Conservation (phyloP, 768 basidiomycete species). For the Amanita brunnescens region DNA sequence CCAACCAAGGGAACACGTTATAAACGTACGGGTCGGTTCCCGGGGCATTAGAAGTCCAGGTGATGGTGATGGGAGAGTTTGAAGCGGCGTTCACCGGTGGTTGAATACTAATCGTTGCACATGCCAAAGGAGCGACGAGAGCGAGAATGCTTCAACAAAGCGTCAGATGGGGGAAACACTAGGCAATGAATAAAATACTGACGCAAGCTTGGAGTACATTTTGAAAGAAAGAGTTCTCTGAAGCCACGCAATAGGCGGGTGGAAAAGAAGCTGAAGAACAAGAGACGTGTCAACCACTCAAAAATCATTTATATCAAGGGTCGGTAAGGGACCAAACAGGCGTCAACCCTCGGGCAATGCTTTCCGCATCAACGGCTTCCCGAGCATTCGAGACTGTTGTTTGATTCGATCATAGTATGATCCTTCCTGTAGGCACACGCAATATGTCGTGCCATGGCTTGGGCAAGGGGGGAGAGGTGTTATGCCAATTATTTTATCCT, state of each 20-base stretch:
- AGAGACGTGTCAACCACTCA: conserved; percentile 15
- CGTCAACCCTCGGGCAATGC: neutral
- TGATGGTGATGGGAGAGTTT: conserved; percentile 26
- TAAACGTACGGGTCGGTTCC: conserved; percentile 33
- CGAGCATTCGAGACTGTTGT: neutral
- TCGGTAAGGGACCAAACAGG: neutral
- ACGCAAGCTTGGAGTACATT: conserved; percentile 5
- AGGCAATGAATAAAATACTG: neutral
- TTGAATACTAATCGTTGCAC: conserved; percentile 21
- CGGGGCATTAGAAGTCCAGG: conserved; percentile 31
- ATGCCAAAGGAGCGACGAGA: conserved; percentile 36
- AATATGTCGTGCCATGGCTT: neutral
- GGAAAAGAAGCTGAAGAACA: conserved; percentile 13
- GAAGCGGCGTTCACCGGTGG: neutral
- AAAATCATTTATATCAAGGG: conserved; percentile 4
- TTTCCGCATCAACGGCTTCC: neutral
- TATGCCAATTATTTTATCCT: neutral
- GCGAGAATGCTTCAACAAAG: conserved; percentile 27
- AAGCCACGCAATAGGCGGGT: conserved; percentile 12
- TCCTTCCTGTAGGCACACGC: neutral
- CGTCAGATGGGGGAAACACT: conserved; percentile 2
- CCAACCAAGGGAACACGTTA: neutral
- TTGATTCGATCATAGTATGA: conserved; percentile 1
- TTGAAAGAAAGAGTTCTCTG: neutral
- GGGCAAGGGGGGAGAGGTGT: neutral